Evolutionary conservation across 2,329 filamentous ascomycete genomes (phyloP).

Genomic region (Apiospora rasikravindrae): DNA sequence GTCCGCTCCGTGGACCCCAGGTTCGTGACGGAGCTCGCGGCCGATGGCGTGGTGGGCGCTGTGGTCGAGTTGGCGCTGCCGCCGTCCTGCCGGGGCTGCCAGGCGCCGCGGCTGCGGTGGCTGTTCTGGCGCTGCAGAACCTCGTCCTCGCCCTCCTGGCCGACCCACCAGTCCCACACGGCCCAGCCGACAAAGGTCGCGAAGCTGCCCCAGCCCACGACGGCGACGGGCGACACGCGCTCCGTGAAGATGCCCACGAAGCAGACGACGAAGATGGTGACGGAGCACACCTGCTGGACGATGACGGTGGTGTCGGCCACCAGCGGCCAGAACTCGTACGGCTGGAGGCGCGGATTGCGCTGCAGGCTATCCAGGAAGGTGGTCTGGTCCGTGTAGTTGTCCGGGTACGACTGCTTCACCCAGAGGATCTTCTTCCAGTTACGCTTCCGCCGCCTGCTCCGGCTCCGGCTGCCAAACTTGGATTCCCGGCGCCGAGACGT

Average conservation of each 20-base stretch:
- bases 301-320: slow-evolving; percentile 96
- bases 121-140: slow-evolving; percentile 42
- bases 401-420: slow-evolving; percentile 98
- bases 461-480: slow-evolving; percentile 62
- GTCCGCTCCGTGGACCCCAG: slow-evolving; percentile 39
- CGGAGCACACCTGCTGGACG: slow-evolving; percentile 93
- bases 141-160: slow-evolving; percentile 65
- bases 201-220: slow-evolving; percentile 83
- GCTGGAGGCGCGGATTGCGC: slow-evolving; percentile 88
- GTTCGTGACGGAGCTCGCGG: slow-evolving; percentile 54
- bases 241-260: slow-evolving; percentile 90
- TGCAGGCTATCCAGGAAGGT: slow-evolving; percentile 97
- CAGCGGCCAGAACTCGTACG: slow-evolving; percentile 97
- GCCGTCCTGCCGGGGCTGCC: slow-evolving; percentile 36
- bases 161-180: slow-evolving; percentile 90
- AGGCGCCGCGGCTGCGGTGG: slow-evolving; percentile 41
- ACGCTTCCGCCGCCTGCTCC: slow-evolving; percentile 71
- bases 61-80: slow-evolving; percentile 33
- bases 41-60: slow-evolving; percentile 37
- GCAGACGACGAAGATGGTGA: slow-evolving; percentile 91
- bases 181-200: slow-evolving; percentile 88
- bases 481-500: slow-evolving; percentile 44
- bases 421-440: slow-evolving; percentile 96
- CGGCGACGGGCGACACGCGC: slow-evolving; percentile 85
- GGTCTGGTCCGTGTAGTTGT: slow-evolving; percentile 97